A percentile compares a stretch with the other conserved stretches of the same genome.
Conservation (phyloP, 306 rosid species). For the Trichosanthes truncata region DNA sequence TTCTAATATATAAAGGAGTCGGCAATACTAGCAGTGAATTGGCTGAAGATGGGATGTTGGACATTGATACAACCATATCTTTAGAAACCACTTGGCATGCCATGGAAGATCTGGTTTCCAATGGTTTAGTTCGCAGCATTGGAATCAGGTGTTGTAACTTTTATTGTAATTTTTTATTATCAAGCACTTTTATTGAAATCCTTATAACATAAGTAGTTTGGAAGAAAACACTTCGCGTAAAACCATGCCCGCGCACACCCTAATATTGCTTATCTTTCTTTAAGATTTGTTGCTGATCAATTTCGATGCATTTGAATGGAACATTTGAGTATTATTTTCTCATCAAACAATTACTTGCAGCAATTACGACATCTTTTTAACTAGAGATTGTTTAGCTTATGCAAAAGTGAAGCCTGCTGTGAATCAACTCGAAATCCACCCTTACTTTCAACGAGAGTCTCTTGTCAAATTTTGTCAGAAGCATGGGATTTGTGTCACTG, state of each 20-base stretch:
- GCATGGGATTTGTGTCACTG: constrained; percentile 75
- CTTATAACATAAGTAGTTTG: background rate
- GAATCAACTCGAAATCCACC: constrained; percentile 90
- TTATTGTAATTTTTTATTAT: no score
- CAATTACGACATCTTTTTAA: constrained; percentile 78
- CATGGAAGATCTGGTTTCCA: constrained; percentile 79
- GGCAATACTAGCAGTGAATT: constrained; percentile 77
- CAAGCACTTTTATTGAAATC: background rate
- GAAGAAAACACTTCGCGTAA: background rate
- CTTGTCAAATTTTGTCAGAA: constrained; percentile 79
- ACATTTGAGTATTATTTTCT: constrained; percentile 17
- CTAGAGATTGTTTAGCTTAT: constrained; percentile 85
- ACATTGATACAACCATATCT: constrained; percentile 72
- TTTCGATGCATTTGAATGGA: background rate
- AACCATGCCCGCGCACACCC: background rate
- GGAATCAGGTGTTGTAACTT: constrained; percentile 58
- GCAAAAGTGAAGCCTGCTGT: constrained; percentile 94
- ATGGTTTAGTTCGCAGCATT: constrained; percentile 87
- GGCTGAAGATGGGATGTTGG: constrained; percentile 76
- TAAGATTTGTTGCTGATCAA: background rate
- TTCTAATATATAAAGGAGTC: constrained; percentile 45
- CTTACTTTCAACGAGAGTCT: constrained; percentile 88
- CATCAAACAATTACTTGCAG: constrained; percentile 49
- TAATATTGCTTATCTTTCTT: background rate
- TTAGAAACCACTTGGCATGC: constrained; percentile 91